Base-by-base conservation (phyloP, 768 basidiomycete genomes). In the Candolleomyces eurysporus region DNA sequence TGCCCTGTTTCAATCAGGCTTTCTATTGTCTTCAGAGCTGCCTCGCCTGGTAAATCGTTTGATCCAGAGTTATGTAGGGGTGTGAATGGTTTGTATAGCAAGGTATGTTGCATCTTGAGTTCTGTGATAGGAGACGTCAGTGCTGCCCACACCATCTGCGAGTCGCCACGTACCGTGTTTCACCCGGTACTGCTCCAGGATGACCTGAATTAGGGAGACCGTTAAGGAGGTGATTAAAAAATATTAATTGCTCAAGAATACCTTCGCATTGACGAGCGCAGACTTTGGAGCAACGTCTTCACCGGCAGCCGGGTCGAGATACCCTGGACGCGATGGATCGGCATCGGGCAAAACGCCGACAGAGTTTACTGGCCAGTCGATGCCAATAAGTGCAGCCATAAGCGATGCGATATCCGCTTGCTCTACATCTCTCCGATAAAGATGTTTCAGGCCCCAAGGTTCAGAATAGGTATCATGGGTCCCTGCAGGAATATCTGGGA, bases 341-440 rank as follows among this genome's bases (percentile, higher is more conserved):
- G 87, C 83, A 68, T 93, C 91, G 5, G 92, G 91, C 14, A 93
- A 72, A 1, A 92, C 86, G 1, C 92, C 92, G 19, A 92, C 91
- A 0, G 88, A 89, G 68, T 94, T 94, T 3, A 85, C 89, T 1
- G 92, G 92, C 84, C 90, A 90, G 50, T 86, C 69, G 13, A 85
- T 78, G 19, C 92, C 92, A 17, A 92, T 67, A 8, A 94, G 78
- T 5, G 87, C 73, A 1, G 91, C 81, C 89, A 94, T 92, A 51
- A 95, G 77, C 4, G 88, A 79, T 8, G 93, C 82, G 16, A 95
- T 78, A 66, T 94, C 92, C 0, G 91, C 93, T 67, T 95, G 93
- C 60, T 90, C 90, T 4, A 95, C 81, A 64, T 95, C 93, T 40
- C 84, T 82, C 17, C 91, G 81, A 40, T 83, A 75, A 0, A 92